Percentiles rank a stretch among this genome's conserved stretches.
Evolutionary conservation across 1,284 basidiomycete genomes (phyloP).

Genomic region (Trichosporon coremiiforme): DNA sequence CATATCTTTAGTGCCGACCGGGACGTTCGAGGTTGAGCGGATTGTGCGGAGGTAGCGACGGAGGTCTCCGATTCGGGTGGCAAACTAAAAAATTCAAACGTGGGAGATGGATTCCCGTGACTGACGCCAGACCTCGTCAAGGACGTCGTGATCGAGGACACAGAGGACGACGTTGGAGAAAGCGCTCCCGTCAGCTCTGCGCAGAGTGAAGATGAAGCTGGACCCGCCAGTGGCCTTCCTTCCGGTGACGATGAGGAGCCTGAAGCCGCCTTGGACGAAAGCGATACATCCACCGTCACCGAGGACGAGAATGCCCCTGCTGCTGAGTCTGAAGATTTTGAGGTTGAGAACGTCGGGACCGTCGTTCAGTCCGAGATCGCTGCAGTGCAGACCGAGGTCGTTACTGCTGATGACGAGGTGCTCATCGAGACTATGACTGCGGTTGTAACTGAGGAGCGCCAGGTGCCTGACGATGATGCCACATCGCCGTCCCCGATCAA

Average conservation of each 20-base stretch:
- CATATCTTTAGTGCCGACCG: background rate
- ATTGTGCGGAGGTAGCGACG: background rate
- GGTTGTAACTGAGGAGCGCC: background rate
- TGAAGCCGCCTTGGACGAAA: background rate
- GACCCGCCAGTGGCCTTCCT: background rate
- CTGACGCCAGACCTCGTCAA: conserved; percentile 12
- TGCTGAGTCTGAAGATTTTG: background rate
- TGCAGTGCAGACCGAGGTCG: background rate
- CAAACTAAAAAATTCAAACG: background rate
- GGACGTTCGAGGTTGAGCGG: background rate
- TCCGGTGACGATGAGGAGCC: conserved; percentile 16
- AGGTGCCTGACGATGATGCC: background rate
- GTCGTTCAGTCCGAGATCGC: background rate
- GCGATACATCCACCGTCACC: conserved; percentile 2
- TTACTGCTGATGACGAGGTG: background rate
- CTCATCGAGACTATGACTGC: background rate
- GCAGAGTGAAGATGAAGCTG: conserved; percentile 13
- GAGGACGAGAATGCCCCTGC: background rate
- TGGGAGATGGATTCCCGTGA: background rate
- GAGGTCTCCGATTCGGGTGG: conserved; percentile 4
- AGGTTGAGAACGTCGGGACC: background rate
- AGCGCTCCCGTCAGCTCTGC: conserved; percentile 15
- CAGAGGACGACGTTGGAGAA: conserved; percentile 41
- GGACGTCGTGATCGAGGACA: conserved; percentile 32
- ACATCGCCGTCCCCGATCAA: conserved; percentile 1